A percentile compares a stretch with the other conserved stretches of the same genome.
These are phyloP conservation scores for Paramecium pentaurelia DNA, from an alignment of 73 alveolate genomes.

Conservation along the genomic window DNA sequence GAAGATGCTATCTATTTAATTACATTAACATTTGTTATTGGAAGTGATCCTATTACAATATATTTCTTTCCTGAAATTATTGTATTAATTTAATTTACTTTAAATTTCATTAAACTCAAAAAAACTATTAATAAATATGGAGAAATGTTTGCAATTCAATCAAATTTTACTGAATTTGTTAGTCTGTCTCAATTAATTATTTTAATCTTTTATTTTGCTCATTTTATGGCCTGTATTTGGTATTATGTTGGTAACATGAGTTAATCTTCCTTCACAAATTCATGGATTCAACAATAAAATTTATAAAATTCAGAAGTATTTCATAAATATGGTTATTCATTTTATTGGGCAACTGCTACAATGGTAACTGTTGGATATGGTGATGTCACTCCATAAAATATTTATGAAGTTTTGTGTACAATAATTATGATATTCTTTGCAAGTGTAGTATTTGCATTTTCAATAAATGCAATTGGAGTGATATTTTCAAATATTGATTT, in stretches of 20 bases:
- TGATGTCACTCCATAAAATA: background rate
- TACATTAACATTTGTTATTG: background rate
- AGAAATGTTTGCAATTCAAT: background rate
- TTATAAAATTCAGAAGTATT: background rate
- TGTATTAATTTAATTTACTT: background rate
- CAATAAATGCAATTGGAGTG: constrained; percentile 3
- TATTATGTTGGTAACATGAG: constrained; percentile 21
- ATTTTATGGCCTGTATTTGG: constrained; percentile 41
- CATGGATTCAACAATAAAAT: background rate
- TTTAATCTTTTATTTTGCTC: background rate
- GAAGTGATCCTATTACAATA: background rate
- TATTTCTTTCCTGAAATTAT: background rate
- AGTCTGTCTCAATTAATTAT: background rate
- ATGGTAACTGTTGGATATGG: constrained; percentile 49
- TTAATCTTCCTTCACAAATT: background rate
- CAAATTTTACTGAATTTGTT: background rate
- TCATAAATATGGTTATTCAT: background rate
- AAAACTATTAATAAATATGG: background rate
- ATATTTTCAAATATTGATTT: background rate
- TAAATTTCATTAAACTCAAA: background rate
- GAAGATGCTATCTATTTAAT: background rate
- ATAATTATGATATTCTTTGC: background rate
- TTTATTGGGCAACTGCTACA: constrained; percentile 35
- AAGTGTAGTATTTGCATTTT: constrained; percentile 13
- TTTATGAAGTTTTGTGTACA: background rate